Conservation (phyloP, 1,284 basidiomycete species). For the Ceratobasidium sp. region DNA sequence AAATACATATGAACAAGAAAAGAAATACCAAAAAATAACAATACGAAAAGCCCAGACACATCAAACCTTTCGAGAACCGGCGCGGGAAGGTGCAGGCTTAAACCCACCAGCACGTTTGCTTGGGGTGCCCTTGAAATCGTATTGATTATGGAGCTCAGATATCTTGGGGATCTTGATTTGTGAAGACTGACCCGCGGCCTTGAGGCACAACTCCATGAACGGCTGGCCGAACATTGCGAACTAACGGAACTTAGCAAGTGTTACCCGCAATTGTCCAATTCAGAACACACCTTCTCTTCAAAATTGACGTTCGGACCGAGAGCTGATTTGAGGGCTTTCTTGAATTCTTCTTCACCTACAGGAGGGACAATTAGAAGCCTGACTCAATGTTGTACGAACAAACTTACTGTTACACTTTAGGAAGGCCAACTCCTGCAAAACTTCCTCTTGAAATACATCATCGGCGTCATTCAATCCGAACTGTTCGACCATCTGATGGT, state of each 20-base stretch:
- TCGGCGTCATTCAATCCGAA: constrained; percentile 17
- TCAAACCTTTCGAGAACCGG: constrained; percentile 22
- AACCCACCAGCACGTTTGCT: constrained; percentile 28
- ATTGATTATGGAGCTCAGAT: constrained; percentile 24
- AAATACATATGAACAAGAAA: constrained; percentile 1
- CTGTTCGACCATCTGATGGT: background rate
- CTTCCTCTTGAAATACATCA: constrained; percentile 34
- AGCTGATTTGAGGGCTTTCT: constrained; percentile 4
- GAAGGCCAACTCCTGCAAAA: constrained; percentile 33
- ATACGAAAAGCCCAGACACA: background rate
- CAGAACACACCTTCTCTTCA: constrained; percentile 10
- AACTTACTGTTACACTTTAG: constrained; percentile 17
- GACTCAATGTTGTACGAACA: background rate
- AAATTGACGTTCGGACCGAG: constrained; percentile 10
- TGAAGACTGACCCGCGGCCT: background rate
- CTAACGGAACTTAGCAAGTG: background rate
- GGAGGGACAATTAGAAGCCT: background rate
- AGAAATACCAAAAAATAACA: constrained; percentile 27
- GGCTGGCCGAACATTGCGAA: constrained; percentile 28
- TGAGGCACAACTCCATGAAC: constrained; percentile 33
- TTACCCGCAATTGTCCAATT: background rate
- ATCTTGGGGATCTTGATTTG: constrained; percentile 26
- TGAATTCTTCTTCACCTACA: constrained; percentile 29
- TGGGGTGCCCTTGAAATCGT: constrained; percentile 28
- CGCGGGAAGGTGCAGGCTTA: constrained; percentile 32